Evolutionary conservation across 805 yeast species (phyloP), one percentile per base, ranked within the genome.

Genomic region (Saccharomyces paradoxus): DNA sequence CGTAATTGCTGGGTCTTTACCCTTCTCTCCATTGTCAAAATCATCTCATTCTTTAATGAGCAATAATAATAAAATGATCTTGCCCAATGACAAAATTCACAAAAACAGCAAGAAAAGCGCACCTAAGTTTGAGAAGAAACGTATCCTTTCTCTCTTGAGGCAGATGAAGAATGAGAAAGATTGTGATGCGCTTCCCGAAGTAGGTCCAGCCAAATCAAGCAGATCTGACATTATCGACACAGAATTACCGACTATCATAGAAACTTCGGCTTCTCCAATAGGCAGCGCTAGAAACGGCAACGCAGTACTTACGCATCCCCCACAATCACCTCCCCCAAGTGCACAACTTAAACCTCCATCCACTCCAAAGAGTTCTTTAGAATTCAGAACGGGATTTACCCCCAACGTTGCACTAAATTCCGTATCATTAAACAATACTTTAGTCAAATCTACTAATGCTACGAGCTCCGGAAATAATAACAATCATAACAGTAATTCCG

Each of bases 101-200:
- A 17, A 28, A 28, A 29, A 14, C 8, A 14, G 31, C 26, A 48
- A 41, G 48, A 50, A 46, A 30, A 28, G 32, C 32, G 17, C 53
- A 41, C 52, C 54, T 28, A 51, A 53, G 13, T 59, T 58, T 24
- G 70, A 66, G 49, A 66, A 62, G 49, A 60, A 56, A 17, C 58
- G 61, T 24, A 69, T 68, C 3, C 47, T 68, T 50, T 63, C 61
- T 14, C 56, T 68, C 21, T 53, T 68, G 49, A 66, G 58, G 51
- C 63, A 66, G 50, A 67, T 68, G 70, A 67, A 64, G 50, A 58
- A 52, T 47, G 50, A 60, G 26, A 54, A 37, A 17, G 22, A 37
- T 17, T 37, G 9, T 9, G 12, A 17, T 17, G 6, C 55, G 12
- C 41, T 46, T 30, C 37, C 31, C 8, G 17, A 51, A 30, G 27